A percentile compares a stretch with the other conserved stretches of the same genome.
These are phyloP conservation scores for Carex parvula DNA, from an alignment of 176 grass and related monocot species.

Conservation along the genomic window DNA sequence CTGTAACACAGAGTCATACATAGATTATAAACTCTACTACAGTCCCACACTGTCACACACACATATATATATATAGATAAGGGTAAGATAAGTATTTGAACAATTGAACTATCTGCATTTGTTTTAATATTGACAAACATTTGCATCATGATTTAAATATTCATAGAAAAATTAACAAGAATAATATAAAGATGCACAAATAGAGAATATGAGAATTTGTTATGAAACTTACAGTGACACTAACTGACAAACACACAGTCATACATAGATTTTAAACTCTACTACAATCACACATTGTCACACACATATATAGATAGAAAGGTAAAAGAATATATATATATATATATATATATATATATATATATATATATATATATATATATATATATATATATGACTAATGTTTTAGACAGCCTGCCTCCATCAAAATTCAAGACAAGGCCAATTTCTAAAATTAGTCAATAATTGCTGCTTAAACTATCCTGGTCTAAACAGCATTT, in stretches of 20 bases:
- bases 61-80: too few species aligned
- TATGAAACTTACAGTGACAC: not conserved
- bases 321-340: not conserved
- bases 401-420: conserved; percentile 18
- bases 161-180: not conserved
- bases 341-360: too few species aligned
- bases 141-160: not conserved
- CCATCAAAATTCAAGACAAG: conserved; percentile 13
- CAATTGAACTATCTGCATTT: too few species aligned
- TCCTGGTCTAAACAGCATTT: conserved; percentile 15
- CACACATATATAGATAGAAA: not conserved
- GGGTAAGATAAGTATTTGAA: too few species aligned
- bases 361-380: too few species aligned
- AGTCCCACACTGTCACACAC: not conserved
- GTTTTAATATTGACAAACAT: too few species aligned
- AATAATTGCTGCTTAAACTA: conserved; percentile 20
- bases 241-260: not conserved
- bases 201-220: not conserved
- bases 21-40: not conserved
- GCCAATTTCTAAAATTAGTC: conserved; percentile 13
- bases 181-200: not conserved
- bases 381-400: not conserved
- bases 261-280: not conserved
- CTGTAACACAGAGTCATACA: not conserved
- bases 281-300: not conserved